A percentile compares a stretch with the other conserved stretches of the same genome.
Conservation (phyloP, 1,284 basidiomycete genomes). For the Marasmius tenuissimus region DNA sequence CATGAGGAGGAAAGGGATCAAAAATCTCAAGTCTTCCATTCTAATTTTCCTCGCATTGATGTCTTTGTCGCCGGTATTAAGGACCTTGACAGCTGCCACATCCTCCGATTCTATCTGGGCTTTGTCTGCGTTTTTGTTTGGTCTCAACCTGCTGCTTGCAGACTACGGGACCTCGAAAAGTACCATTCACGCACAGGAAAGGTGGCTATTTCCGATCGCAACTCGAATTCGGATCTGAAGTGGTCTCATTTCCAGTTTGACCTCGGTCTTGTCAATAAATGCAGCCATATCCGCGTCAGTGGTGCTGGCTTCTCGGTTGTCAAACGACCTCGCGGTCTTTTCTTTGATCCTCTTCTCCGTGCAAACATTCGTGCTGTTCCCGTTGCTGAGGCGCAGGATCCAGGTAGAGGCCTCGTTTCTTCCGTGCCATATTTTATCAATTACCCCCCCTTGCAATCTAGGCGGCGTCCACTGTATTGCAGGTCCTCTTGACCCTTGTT, state of each 20-base stretch:
- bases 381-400: slow-evolving; percentile 76
- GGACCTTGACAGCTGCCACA: slow-evolving; percentile 91
- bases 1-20: slow-evolving; percentile 48
- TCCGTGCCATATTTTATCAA: slow-evolving; percentile 10
- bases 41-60: slow-evolving; percentile 88
- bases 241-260: slow-evolving; percentile 55
- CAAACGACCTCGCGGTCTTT: slow-evolving; percentile 86
- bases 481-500: slow-evolving; percentile 49
- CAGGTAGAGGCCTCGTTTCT: slow-evolving; percentile 52
- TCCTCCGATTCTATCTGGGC: slow-evolving; percentile 98
- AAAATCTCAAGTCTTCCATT: slow-evolving; percentile 72
- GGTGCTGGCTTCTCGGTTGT: slow-evolving; percentile 89
- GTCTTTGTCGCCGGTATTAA: slow-evolving; percentile 87
- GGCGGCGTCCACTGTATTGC: slow-evolving; percentile 44
- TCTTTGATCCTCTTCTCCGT: slow-evolving; percentile 87
- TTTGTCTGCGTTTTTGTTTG: slow-evolving; percentile 54
- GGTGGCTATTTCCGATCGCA: slow-evolving; percentile 26
- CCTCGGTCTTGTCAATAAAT: slow-evolving; percentile 91
- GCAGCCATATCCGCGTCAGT: slow-evolving; percentile 93
- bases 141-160: slow-evolving; percentile 45
- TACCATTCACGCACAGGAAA: slow-evolving; percentile 46
- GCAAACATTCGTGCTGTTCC: slow-evolving; percentile 84
- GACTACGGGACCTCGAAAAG: slow-evolving; percentile 51
- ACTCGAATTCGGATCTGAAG: slow-evolving; percentile 39
- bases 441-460: slow-evolving; percentile 23